phyloP scores from a whole-genome alignment of 768 basidiomycete species.

The Boletus pseudopeckii region DNA sequence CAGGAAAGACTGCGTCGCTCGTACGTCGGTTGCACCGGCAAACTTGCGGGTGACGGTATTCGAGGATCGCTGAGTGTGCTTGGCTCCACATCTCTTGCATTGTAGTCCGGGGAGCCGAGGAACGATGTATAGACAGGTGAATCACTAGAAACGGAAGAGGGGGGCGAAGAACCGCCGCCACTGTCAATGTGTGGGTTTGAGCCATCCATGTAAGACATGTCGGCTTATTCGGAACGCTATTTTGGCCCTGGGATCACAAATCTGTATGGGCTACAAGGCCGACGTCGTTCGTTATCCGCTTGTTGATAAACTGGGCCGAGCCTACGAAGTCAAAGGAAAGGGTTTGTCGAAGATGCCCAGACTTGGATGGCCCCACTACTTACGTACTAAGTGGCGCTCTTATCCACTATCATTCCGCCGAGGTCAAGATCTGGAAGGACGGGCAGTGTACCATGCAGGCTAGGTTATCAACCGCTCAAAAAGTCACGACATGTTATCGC shows the following conservation, averaged over 20 bases:
- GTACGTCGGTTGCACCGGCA: neutral
- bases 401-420: neutral
- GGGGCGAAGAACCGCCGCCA: conserved; percentile 75
- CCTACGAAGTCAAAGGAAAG: neutral
- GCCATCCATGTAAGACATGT: conserved; percentile 42
- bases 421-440: neutral
- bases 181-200: conserved; percentile 62
- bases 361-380: neutral
- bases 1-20: conserved; percentile 14
- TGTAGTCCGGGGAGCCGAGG: conserved; percentile 29
- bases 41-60: conserved; percentile 15
- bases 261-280: neutral
- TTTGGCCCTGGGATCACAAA: neutral
- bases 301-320: neutral
- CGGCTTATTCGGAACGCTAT: neutral
- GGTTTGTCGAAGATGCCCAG: neutral
- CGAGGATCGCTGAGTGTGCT: conserved; percentile 13
- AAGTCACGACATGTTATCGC: neutral
- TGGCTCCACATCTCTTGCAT: conserved; percentile 8
- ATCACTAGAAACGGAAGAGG: conserved; percentile 45
- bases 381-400: conserved; percentile 9
- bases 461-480: neutral
- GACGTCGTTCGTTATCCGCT: neutral
- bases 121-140: conserved; percentile 1
- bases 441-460: neutral